Conservation (phyloP, 495 filamentous ascomycete species). For the Hypoxylon cercidicola region DNA sequence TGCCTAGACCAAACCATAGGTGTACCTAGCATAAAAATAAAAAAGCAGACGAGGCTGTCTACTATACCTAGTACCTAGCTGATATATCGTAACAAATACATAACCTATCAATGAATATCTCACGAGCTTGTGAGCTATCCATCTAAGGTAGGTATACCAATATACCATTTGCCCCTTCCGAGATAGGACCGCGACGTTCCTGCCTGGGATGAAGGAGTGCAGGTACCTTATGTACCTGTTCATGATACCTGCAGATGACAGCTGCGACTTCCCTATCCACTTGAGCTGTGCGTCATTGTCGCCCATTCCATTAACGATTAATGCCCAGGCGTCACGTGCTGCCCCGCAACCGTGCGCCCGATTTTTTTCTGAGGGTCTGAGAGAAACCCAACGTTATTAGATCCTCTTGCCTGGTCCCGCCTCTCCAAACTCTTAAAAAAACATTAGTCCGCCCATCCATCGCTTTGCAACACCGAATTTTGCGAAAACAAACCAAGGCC, state of each 20-base stretch:
- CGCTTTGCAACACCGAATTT: conserved; percentile 28
- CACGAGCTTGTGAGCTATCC: no score
- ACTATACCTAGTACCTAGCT: no score
- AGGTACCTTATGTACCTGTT: no score
- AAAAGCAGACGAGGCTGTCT: neutral
- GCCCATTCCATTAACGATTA: conserved; percentile 31
- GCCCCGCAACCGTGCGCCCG: conserved; percentile 43
- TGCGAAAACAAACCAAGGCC: conserved; percentile 22
- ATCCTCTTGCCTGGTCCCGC: conserved; percentile 36
- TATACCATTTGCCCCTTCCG: no score
- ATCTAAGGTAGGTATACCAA: no score
- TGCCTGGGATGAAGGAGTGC: no score
- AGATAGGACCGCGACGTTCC: no score
- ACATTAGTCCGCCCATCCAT: conserved; percentile 37
- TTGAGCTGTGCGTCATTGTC: conserved; percentile 39
- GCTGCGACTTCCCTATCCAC: conserved; percentile 5
- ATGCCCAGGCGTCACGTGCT: conserved; percentile 43
- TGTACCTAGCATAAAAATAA: neutral
- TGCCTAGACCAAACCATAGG: neutral
- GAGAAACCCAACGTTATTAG: conserved; percentile 41
- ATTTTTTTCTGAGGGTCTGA: conserved; percentile 30
- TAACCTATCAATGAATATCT: no score
- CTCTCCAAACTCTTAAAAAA: conserved; percentile 39
- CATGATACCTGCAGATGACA: neutral
- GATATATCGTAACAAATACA: no score